Percentiles rank a stretch among this genome's conserved stretches.
Conservation (phyloP, 257 asterid genomes). For the Penstemon davidsonii region DNA sequence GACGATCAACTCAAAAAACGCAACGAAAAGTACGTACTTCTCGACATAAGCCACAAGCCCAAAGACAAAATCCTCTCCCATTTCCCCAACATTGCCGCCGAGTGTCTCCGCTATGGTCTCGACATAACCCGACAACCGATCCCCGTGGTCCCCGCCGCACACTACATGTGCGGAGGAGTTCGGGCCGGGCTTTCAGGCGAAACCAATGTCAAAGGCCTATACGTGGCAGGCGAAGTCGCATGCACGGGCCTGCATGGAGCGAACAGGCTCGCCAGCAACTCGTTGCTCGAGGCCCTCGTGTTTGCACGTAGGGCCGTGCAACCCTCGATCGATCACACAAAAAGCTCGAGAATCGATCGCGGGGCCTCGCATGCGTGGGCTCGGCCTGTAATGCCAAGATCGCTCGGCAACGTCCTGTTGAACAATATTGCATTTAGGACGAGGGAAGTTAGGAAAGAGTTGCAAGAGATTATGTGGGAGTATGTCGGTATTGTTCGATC, state of each 20-base stretch:
- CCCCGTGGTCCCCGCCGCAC: slow-evolving; percentile 98
- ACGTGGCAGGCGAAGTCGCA: slow-evolving; percentile 95
- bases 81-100: slow-evolving; percentile 94
- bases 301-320: slow-evolving; percentile 90
- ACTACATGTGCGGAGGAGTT: slow-evolving; percentile 99
- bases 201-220: slow-evolving; percentile 82
- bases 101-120: slow-evolving; percentile 78
- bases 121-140: slow-evolving; percentile 89
- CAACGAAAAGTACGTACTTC: slow-evolving; percentile 80
- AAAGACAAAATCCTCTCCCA: slow-evolving; percentile 67
- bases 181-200: slow-evolving; percentile 96
- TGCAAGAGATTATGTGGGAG: slow-evolving; percentile 86
- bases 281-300: slow-evolving; percentile 89
- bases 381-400: slow-evolving; percentile 54
- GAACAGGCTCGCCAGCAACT: slow-evolving; percentile 92
- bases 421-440: slow-evolving; percentile 47
- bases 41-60: slow-evolving; percentile 85
- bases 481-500: slow-evolving; percentile 91
- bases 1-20: slow-evolving; percentile 94
- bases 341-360: slow-evolving; percentile 32
- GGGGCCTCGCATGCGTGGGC: slow-evolving; percentile 60
- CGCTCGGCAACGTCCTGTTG: slow-evolving; percentile 45
- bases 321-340: slow-evolving; percentile 77
- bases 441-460: slow-evolving; percentile 62
- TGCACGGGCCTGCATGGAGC: slow-evolving; percentile 98